Conservation (phyloP, 148 eudicot species). For the Linanthus parryae region DNA sequence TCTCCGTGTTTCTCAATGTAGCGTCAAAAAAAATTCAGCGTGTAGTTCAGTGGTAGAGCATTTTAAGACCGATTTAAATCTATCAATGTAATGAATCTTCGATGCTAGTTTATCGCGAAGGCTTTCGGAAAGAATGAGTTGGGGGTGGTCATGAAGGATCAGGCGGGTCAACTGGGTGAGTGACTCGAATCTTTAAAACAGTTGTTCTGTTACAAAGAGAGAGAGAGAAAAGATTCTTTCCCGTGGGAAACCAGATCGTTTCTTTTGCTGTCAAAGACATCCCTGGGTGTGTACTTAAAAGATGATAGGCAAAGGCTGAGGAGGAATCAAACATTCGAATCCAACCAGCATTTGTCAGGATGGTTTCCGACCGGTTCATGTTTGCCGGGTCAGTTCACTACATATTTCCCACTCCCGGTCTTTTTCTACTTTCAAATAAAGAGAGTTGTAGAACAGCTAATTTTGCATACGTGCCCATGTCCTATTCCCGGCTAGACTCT, state of each 20-base stretch:
- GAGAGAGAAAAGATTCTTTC: conserved; percentile 4
- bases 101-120: neutral
- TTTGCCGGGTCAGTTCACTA: conserved; percentile 36
- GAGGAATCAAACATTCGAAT: neutral
- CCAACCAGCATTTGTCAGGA: conserved; percentile 37
- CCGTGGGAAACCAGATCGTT: conserved; percentile 12
- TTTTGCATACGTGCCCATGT: neutral
- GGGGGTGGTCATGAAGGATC: neutral
- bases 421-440: neutral
- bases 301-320: conserved; percentile 3
- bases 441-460: neutral
- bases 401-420: neutral
- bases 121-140: neutral
- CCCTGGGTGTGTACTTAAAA: conserved; percentile 8
- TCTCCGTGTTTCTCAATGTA: too few species aligned
- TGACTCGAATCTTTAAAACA: too few species aligned
- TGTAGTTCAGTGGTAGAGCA: neutral
- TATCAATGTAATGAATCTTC: neutral
- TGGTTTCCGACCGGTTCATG: conserved; percentile 54
- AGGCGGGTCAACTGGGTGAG: conserved; percentile 1
- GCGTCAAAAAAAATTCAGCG: too few species aligned
- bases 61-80: neutral
- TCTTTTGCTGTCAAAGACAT: conserved; percentile 9
- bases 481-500: too few species aligned
- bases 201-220: conserved; percentile 6